A percentile compares a stretch with the other conserved stretches of the same genome.
Evolutionary conservation across 2,329 filamentous ascomycete genomes (phyloP).

Genomic region (Ciborinia camelliae): DNA sequence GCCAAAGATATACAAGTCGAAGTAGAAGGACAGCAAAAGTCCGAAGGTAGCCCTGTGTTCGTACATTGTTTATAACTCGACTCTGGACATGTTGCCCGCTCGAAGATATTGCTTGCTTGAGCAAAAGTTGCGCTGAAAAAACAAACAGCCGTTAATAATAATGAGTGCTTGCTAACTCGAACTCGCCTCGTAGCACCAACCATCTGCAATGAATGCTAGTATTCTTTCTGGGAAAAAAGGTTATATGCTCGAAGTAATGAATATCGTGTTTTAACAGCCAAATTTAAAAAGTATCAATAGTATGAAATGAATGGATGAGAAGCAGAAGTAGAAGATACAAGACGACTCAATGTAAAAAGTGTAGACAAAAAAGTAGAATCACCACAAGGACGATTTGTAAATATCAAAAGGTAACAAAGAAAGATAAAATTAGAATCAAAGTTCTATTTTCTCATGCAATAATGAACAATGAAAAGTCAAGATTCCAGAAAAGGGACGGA

Average conservation of each 20-base stretch:
- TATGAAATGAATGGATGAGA: conserved; percentile 26
- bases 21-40: conserved; percentile 62
- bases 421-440: conserved; percentile 8
- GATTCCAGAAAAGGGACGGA: conserved; percentile 32
- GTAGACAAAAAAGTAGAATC: not conserved
- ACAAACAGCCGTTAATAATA: conserved; percentile 28
- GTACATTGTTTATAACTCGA: conserved; percentile 51
- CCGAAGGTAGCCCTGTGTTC: conserved; percentile 50
- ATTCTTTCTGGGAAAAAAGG: not conserved
- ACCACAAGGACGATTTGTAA: not conserved
- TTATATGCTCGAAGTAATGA: conserved; percentile 1
- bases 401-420: conserved; percentile 8
- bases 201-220: not conserved
- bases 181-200: conserved; percentile 27
- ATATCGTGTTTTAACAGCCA: not conserved
- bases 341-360: conserved; percentile 26
- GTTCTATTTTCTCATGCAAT: not conserved
- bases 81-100: conserved; percentile 51
- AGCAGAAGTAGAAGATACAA: conserved; percentile 22
- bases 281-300: conserved; percentile 12
- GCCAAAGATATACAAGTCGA: conserved; percentile 59
- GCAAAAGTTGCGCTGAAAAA: conserved; percentile 43
- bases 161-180: conserved; percentile 19
- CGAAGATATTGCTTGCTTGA: conserved; percentile 40
- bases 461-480: conserved; percentile 18